Base-by-base conservation (phyloP, 371 early-diverging fungal species). In the Zychaea mexicana region DNA sequence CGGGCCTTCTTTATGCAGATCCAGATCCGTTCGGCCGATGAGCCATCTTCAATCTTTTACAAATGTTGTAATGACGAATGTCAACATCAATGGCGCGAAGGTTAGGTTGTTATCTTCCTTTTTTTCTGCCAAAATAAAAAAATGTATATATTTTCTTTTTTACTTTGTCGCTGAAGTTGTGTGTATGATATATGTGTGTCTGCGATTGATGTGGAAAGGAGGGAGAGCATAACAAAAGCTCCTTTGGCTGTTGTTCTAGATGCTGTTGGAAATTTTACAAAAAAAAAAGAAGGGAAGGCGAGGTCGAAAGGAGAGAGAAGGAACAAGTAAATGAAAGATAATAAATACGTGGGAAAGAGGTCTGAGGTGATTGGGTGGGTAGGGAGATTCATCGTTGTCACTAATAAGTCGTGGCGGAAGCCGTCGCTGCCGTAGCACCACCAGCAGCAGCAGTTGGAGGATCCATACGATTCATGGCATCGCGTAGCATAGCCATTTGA, bases 21-120 rank as follows among this genome's bases (percentile, higher is more conserved):
- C 63, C 96, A 98, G 79, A 96, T 94, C 42, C 91, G 98, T 59
- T 94, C 95, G 13, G 97, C 96, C 26, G 98, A 98, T 84, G 98
- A 98, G 78, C 97, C 98, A 28, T 91, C 88, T 83, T 89, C 96
- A 15, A 92, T 89, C 27, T 96, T 96, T 77, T 96, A 89, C 84
- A 93, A 91, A 70, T 92, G 93, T 66, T 86, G 86, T 62, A 86
- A 85, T 47, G 73, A 79, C 31, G 72, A 79, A 17, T 94, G 94
- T 59, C 80, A 82, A n/a, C 72, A 88, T 70, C 90, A 91, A 66
- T 94, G 93, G 93, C 84, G 87, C 60, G 93, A 92, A 73, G 81
- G 81, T 61, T 81, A 78, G 22, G 22, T 9, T 4, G 24, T 4
- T 17, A 42, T 1, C 13, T 12, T 42, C 7, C n/a, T 49, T 8